Evolutionary conservation across 1,284 basidiomycete species (phyloP).

Genomic region (Ceratobasidium sp.): DNA sequence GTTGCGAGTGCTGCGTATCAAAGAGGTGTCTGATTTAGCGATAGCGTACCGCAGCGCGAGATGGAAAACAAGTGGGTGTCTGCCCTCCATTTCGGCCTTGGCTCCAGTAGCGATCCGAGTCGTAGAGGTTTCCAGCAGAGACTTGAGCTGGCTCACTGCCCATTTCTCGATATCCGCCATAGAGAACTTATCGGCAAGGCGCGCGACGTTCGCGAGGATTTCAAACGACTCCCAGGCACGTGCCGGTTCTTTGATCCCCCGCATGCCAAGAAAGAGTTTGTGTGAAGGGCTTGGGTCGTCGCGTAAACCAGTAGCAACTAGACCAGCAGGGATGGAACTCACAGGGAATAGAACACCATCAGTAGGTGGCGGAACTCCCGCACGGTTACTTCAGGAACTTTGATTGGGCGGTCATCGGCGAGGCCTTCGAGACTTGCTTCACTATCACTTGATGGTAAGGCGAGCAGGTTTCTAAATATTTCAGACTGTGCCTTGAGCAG

Average conservation of each 20-base stretch:
- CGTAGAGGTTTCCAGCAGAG: not conserved
- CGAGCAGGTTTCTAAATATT: constrained; percentile 8
- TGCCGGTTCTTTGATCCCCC: too few relatives aligned
- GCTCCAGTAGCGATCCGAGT: not conserved
- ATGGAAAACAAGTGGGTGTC: not conserved
- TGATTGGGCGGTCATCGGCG: not conserved
- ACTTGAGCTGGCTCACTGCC: not conserved
- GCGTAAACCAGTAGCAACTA: not conserved
- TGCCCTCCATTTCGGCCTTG: not conserved
- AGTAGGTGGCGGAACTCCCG: constrained; percentile 1
- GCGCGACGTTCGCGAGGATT: not conserved
- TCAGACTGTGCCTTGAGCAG: not conserved
- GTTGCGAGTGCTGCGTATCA: not conserved
- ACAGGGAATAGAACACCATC: constrained; percentile 27
- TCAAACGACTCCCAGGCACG: too few relatives aligned
- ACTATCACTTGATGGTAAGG: not conserved
- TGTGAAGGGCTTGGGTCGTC: not conserved
- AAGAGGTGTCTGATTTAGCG: not conserved
- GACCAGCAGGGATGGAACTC: not conserved
- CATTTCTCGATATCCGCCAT: constrained; percentile 16
- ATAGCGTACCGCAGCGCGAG: not conserved
- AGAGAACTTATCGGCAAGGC: constrained; percentile 1
- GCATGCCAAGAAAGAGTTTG: not conserved
- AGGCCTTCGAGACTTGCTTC: not conserved
- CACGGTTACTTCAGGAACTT: not conserved